Evolutionary conservation across 73 alveolate species (phyloP).

Genomic region (Tetrahymena elliotti): DNA sequence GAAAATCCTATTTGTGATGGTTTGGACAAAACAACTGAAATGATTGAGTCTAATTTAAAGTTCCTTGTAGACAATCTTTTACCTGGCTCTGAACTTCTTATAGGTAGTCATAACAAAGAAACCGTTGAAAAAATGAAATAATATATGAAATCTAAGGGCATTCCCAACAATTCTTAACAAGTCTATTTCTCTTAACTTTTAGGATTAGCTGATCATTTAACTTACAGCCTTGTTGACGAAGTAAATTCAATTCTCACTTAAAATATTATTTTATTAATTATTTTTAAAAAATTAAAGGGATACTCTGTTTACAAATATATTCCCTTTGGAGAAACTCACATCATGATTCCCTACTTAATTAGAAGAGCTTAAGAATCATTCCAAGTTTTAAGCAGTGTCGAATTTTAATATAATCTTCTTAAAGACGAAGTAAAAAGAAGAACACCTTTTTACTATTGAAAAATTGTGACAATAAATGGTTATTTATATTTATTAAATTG

Average conservation of each 20-base stretch:
- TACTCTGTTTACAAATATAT: conserved; percentile 23
- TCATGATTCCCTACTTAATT: conserved; percentile 39
- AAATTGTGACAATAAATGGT: background rate
- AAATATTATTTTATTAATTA: no score
- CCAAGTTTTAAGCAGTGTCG: conserved; percentile 3
- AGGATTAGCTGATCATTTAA: conserved; percentile 39
- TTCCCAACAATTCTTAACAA: background rate
- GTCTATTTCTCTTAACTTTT: conserved; percentile 23
- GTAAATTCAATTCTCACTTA: background rate
- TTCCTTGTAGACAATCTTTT: background rate
- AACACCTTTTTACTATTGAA: background rate
- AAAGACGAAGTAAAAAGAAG: conserved; percentile 33
- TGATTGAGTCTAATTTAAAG: conserved; percentile 34
- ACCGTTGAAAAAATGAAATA: conserved; percentile 12
- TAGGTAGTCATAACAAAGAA: conserved; percentile 35
- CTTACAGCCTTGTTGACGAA: conserved; percentile 26
- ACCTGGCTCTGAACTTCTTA: conserved; percentile 13
- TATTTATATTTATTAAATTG: background rate
- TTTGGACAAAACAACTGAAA: conserved; percentile 27
- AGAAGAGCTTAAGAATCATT: conserved; percentile 45
- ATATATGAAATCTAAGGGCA: background rate
- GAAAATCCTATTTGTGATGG: conserved; percentile 41
- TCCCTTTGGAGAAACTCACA: conserved; percentile 40
- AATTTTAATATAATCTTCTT: conserved; percentile 10
- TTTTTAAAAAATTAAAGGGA: background rate